A percentile compares a stretch with the other conserved stretches of the same genome.
phyloP scores from a whole-genome alignment of 768 basidiomycete species.

The Collybia mongolica region DNA sequence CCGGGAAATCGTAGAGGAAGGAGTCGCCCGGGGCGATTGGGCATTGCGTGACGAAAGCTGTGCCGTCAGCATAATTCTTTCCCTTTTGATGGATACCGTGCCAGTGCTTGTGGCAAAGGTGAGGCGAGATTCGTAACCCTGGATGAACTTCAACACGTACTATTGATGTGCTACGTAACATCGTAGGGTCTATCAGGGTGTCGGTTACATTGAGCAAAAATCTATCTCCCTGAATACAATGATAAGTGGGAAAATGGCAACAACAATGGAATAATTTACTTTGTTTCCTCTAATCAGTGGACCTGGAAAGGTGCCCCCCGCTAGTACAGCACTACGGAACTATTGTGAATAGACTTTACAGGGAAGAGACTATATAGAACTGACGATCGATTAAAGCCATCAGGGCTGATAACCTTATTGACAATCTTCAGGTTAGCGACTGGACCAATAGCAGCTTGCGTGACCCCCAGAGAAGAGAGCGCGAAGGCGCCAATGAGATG shows the following conservation, averaged over 20 bases:
- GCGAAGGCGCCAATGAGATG: neutral
- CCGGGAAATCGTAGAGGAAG: constrained; percentile 36
- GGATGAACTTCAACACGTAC: constrained; percentile 11
- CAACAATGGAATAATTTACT: constrained; percentile 14
- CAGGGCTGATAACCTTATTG: constrained; percentile 44
- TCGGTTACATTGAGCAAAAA: constrained; percentile 23
- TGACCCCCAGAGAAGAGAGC: neutral
- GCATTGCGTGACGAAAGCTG: constrained; percentile 36
- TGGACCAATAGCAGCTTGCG: neutral
- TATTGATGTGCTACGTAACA: constrained; percentile 21
- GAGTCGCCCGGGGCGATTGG: constrained; percentile 33
- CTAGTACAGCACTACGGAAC: constrained; percentile 20
- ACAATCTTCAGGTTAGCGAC: constrained; percentile 31
- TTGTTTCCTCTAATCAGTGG: constrained; percentile 22
- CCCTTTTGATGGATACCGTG: constrained; percentile 43
- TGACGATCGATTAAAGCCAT: constrained; percentile 42
- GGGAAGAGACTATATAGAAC: constrained; percentile 13
- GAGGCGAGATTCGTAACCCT: neutral
- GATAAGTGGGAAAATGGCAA: constrained; percentile 9
- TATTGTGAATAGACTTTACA: too few species aligned
- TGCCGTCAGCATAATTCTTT: constrained; percentile 33
- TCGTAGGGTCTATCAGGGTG: constrained; percentile 17
- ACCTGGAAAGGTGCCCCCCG: constrained; percentile 24
- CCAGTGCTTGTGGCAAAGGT: constrained; percentile 28
- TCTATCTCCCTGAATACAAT: constrained; percentile 13